Conservation (phyloP, 176 grass and related monocot genomes). For the Oryza australiensis region DNA sequence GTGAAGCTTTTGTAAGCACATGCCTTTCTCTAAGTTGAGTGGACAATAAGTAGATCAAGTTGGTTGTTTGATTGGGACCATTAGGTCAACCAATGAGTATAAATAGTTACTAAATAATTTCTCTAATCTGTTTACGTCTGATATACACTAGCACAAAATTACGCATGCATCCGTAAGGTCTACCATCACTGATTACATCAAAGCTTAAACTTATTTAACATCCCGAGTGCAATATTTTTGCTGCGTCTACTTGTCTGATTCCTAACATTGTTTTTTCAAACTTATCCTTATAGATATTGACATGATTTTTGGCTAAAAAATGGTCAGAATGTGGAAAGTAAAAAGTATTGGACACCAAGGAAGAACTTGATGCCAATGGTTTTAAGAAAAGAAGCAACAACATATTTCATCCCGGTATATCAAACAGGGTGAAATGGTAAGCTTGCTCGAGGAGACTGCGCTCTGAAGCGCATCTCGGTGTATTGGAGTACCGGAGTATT, state of each 20-base stretch:
- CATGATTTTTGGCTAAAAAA: neutral
- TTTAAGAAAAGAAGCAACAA: too few relatives aligned
- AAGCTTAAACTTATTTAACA: neutral
- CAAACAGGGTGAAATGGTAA: too few relatives aligned
- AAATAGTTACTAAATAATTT: neutral
- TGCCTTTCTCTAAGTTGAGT: neutral
- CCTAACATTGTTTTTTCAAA: neutral
- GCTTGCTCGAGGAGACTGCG: too few relatives aligned
- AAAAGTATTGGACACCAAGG: too few relatives aligned
- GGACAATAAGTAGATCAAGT: neutral
- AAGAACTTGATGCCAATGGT: too few relatives aligned
- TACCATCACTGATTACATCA: too few relatives aligned
- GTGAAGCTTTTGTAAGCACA: conserved; percentile 2
- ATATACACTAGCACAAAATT: neutral
- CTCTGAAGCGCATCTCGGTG: too few relatives aligned
- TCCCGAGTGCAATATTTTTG: neutral
- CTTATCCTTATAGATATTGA: neutral
- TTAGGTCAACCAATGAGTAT: neutral
- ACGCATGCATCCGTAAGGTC: neutral
- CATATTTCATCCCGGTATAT: too few relatives aligned
- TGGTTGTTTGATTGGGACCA: neutral
- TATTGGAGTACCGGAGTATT: neutral
- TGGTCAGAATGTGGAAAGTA: neutral
- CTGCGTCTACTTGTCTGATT: neutral
- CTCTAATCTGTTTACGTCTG: neutral